These are phyloP conservation scores for Caryopteris hybrid DNA, from an alignment of 305 asterid species.

Conservation along the genomic window DNA sequence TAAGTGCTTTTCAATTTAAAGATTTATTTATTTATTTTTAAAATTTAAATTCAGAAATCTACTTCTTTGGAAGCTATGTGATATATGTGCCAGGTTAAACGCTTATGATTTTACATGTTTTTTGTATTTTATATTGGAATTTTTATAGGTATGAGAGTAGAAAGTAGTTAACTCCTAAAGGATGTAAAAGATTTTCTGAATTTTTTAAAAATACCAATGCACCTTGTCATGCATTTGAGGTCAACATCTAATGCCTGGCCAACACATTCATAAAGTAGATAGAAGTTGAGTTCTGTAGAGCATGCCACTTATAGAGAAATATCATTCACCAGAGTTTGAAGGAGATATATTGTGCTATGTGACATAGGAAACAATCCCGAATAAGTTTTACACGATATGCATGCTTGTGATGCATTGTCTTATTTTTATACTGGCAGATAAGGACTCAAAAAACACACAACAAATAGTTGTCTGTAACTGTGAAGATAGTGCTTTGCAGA, in stretches of 20 bases:
- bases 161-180: neutral
- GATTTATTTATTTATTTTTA: neutral
- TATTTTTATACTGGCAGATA: conserved; percentile 22
- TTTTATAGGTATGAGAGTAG: neutral
- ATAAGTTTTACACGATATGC: conserved; percentile 11
- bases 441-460: conserved; percentile 15
- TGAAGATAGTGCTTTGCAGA: conserved; percentile 16
- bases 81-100: neutral
- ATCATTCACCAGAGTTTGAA: neutral
- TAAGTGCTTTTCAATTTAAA: neutral
- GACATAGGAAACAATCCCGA: conserved; percentile 13
- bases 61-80: neutral
- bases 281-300: neutral
- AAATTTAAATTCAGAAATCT: neutral
- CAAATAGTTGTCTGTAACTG: conserved; percentile 18
- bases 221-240: neutral
- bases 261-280: neutral
- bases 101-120: neutral
- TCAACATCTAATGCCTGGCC: neutral
- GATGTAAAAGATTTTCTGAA: neutral
- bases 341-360: neutral
- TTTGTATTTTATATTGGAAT: neutral
- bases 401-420: conserved; percentile 12
- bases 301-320: neutral
- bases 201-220: neutral